phyloP scores from a whole-genome alignment of 2,329 filamentous ascomycete species.

The Botrytis pseudocinerea region DNA sequence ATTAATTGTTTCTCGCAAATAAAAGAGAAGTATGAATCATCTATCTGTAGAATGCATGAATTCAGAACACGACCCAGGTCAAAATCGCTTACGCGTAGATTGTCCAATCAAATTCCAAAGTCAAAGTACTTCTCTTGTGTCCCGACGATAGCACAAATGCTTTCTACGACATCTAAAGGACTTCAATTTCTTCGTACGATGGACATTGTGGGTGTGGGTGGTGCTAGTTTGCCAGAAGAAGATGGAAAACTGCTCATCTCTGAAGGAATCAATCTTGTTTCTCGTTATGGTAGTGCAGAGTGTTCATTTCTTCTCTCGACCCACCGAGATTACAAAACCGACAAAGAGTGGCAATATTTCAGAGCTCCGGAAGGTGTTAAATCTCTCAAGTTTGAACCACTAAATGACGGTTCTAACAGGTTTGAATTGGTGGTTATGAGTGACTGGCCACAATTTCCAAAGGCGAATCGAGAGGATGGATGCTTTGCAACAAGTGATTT shows the following conservation, averaged over 20 bases:
- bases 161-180: slow-evolving; percentile 48
- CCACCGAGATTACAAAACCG: slow-evolving; percentile 51
- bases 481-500: slow-evolving; percentile 63
- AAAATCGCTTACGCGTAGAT: not conserved
- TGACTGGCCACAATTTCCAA: slow-evolving; percentile 61
- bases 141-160: slow-evolving; percentile 57
- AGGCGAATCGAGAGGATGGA: slow-evolving; percentile 56
- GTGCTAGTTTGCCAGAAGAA: slow-evolving; percentile 55
- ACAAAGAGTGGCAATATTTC: slow-evolving; percentile 61
- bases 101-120: not conserved
- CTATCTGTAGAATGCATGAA: not conserved
- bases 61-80: not conserved
- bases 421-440: slow-evolving; percentile 56
- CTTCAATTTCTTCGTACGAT: slow-evolving; percentile 50
- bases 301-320: slow-evolving; percentile 67
- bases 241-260: slow-evolving; percentile 56
- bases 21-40: not conserved
- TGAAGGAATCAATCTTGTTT: slow-evolving; percentile 56
- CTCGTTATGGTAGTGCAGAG: slow-evolving; percentile 65
- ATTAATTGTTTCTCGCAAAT: slow-evolving; percentile 7
- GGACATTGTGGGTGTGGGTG: slow-evolving; percentile 64
- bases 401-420: slow-evolving; percentile 43
- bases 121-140: slow-evolving; percentile 60
- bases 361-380: slow-evolving; percentile 43
- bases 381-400: slow-evolving; percentile 49